Evolutionary conservation across 441 rosid species (phyloP), one percentile per base, ranked within the genome.

Genomic region (Brassica balearica): DNA sequence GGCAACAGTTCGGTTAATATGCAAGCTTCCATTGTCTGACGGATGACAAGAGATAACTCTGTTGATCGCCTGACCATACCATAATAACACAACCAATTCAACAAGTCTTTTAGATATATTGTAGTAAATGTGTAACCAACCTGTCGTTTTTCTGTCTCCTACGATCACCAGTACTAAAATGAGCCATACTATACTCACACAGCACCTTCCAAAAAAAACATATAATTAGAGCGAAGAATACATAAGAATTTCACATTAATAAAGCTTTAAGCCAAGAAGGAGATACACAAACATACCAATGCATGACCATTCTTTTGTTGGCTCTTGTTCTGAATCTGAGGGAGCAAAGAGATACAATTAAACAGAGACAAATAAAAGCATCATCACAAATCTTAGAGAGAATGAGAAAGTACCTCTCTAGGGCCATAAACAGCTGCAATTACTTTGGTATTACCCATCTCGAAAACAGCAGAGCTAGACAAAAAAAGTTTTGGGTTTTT

Each of bases 401-500:
- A 53, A 5, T 65, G 58, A 17, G 23, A 5, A 5, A 64, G 71
- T 41, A 93, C 98, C 99, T 93, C 94, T 85, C 98, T 87, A 0
- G 97, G 98, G 20, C 98, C 98, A 86, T 92, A 93, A 17, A 93
- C 99, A 61, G 96, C 99, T 65, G 96, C 99, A 60, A 93, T 92
- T 36, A 93, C 99, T 90, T 92, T 92, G 20, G 99, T 90, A 83
- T 93, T 92, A 62, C 98, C 97, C 96, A 93, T 93, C 86, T 93
- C 96, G 20, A 93, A 95, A 77, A 88, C 82, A 78, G 97, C 94
- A 82, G 95, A 95, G 20, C 97, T 90, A 82, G 22, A 77, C 43
- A 62, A 10, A 12, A 8, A 59, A 68, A 29, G n/a, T 20, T 55
- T 2, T 3, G 12, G 32, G 1, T 43, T 48, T 71, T 60, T 51